phyloP scores from a whole-genome alignment of 129 eudicot species.

The Chrysanthemum seticuspe region DNA sequence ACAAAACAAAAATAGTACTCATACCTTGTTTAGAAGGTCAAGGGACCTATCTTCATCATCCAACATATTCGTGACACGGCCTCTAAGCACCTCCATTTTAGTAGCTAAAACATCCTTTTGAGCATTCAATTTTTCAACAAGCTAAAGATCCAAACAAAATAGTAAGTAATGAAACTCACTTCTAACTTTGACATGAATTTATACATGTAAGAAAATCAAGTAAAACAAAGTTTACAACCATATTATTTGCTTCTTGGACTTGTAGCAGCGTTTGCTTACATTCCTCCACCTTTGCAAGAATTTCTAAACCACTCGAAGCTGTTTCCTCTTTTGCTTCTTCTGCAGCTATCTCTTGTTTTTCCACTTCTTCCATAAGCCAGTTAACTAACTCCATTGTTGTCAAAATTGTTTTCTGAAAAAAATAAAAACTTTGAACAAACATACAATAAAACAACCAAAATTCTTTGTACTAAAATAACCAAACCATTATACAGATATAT shows the following conservation, averaged over 20 bases:
- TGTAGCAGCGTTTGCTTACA: not conserved
- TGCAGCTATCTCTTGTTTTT: not conserved
- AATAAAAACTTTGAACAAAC: no score
- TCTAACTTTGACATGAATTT: no score
- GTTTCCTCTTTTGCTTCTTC: not conserved
- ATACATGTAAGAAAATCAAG: no score
- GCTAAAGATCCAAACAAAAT: no score
- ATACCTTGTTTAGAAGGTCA: constrained; percentile 52
- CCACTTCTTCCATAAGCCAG: not conserved
- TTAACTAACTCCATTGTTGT: not conserved
- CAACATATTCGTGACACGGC: constrained; percentile 56
- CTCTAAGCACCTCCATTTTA: constrained; percentile 63
- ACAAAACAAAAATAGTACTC: not conserved
- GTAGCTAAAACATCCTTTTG: constrained; percentile 21
- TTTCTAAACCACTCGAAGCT: not conserved
- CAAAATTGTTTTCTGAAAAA: not conserved
- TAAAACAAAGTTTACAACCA: not conserved
- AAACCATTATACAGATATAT: no score
- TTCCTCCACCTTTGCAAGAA: not conserved
- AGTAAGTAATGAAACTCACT: no score
- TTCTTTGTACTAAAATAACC: no score
- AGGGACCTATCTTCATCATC: constrained; percentile 65
- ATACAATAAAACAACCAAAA: no score
- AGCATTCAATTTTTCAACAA: no score
- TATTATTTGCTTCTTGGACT: not conserved